Evolutionary conservation across 345 rosid genomes (phyloP).

Genomic region (Arabis hirsuta): DNA sequence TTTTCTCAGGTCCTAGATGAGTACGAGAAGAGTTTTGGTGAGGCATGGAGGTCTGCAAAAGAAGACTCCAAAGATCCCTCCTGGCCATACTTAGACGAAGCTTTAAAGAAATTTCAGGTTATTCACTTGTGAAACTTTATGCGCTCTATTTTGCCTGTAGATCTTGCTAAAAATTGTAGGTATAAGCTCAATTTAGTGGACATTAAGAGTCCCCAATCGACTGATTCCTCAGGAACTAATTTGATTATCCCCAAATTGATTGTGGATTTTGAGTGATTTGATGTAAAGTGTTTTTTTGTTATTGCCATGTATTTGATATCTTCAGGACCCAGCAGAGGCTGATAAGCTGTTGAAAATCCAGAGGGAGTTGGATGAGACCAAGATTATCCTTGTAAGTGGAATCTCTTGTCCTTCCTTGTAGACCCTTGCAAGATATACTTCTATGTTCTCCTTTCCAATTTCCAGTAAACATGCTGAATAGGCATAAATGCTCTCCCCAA

Average conservation of each 20-base stretch:
- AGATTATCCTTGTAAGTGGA: conserved; percentile 89
- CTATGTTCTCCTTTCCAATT: background rate
- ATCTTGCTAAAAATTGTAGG: background rate
- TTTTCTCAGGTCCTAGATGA: conserved; percentile 78
- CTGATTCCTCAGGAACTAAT: background rate
- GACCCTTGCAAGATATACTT: background rate
- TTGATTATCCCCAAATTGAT: background rate
- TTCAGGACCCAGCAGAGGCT: conserved; percentile 98
- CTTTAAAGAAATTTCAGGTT: conserved; percentile 85
- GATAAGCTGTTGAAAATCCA: conserved; percentile 96
- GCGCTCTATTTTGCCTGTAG: background rate
- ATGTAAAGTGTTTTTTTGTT: conserved; percentile 6
- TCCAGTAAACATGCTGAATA: background rate
- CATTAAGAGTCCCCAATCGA: background rate
- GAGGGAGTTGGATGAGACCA: conserved; percentile 97
- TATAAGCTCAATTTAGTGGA: conserved; percentile 18
- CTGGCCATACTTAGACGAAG: conserved; percentile 87
- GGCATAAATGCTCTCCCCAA: background rate
- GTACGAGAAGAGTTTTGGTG: conserved; percentile 89
- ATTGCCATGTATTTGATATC: conserved; percentile 16
- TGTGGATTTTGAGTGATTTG: conserved; percentile 22
- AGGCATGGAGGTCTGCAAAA: conserved; percentile 73
- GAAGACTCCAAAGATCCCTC: conserved; percentile 59
- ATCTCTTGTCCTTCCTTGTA: background rate
- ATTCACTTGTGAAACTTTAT: conserved; percentile 18